Base-by-base conservation (phyloP, 768 basidiomycete genomes). In the Paxillus rubicundulus region DNA sequence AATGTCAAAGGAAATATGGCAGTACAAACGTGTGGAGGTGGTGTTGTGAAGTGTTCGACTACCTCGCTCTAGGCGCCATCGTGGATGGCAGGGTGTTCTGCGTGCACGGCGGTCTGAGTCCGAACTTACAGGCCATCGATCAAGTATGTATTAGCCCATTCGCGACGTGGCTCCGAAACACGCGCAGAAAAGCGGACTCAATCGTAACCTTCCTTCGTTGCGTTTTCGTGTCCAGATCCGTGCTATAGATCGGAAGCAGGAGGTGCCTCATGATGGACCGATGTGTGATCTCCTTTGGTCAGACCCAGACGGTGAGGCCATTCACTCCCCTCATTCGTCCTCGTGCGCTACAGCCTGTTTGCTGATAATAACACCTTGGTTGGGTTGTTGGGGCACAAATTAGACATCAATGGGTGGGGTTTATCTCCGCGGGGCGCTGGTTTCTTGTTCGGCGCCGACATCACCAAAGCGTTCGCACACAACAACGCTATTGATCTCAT, bases 221-320 rank as follows among this genome's bases (percentile, higher is more conserved):
- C 12, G 5, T 34, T 49, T 32, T 36, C 49, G 47, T 51, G 21
- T 54, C 47, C 68, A 90, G 94, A 98, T 98, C 61, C 88, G 96
- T 46, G 80, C 86, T 34, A 96, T 98, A 61, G 95, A 98, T 75
- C 75, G 96, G 32, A 94, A 95, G 69, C 93, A 96, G 70, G 96
- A 98, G 67, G 96, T 98, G 20, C 96, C 96, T 24, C 96, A 98
- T 69, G 96, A 98, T 66, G 96, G 96, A 12, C 86, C 94, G 8
- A 98, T 98, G 96, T 98, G 96, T 65, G 96, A 98, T 72, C 76
- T 98, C 2, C 77, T 98, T n/a, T 98, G 96, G 96, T 97, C 95
- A 53, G 96, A 98, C 76, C 96, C 96, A 41, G 96, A 98, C 69
- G 95, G 94, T 94, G 50, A 58, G 79, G 66, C 60, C 45, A 32